Conservation (phyloP, 2,329 filamentous ascomycete species). For the Alternaria brassicicola region DNA sequence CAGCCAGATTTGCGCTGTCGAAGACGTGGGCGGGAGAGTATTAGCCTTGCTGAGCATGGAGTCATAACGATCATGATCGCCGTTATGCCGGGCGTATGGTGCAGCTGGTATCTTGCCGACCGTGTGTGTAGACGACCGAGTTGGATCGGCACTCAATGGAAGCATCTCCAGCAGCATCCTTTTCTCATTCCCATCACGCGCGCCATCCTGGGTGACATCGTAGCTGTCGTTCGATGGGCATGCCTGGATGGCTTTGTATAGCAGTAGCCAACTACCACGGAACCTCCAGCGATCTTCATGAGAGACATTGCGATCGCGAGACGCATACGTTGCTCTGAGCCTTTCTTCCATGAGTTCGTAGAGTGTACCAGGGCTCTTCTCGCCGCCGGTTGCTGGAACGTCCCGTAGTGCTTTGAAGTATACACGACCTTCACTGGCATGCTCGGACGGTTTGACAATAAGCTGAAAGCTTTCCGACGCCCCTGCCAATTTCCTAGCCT, state of each 20-base stretch:
- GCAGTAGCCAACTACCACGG: slow-evolving; percentile 26
- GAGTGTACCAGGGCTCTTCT: neutral
- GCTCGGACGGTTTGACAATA: neutral
- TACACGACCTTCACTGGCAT: neutral
- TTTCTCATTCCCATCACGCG: neutral
- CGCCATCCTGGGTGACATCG: slow-evolving; percentile 8
- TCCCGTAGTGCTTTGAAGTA: neutral
- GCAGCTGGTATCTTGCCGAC: slow-evolving; percentile 12
- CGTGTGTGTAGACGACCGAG: neutral
- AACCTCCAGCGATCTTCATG: slow-evolving; percentile 24
- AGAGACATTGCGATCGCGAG: slow-evolving; percentile 12
- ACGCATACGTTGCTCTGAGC: slow-evolving; percentile 12
- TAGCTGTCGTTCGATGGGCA: slow-evolving; percentile 23
- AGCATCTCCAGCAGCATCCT: slow-evolving; percentile 15
- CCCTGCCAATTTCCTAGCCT: neutral
- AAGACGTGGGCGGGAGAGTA: neutral
- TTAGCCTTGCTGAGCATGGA: slow-evolving; percentile 9
- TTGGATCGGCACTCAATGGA: neutral
- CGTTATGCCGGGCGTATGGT: neutral
- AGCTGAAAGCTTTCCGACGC: neutral
- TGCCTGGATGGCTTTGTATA: slow-evolving; percentile 20
- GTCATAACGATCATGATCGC: slow-evolving; percentile 4
- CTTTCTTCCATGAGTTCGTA: slow-evolving; percentile 19
- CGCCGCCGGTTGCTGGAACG: no score
- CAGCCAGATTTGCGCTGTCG: slow-evolving; percentile 20